A percentile compares a stretch with the other conserved stretches of the same genome.
phyloP scores from a whole-genome alignment of 192 early-diverging fungal genomes.

The Dissophora globulifera region DNA sequence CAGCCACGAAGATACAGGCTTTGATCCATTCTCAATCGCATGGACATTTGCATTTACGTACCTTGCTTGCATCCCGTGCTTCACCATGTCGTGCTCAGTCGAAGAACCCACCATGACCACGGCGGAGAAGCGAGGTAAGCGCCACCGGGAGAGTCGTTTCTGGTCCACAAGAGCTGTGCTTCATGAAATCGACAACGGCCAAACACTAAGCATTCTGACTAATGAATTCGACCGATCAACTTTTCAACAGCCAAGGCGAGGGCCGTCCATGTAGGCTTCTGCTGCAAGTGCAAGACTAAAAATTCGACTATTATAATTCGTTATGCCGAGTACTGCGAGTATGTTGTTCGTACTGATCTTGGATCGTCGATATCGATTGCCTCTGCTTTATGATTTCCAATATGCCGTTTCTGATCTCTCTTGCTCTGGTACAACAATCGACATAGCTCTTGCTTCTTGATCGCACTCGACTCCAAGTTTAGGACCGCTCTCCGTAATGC shows the following conservation, averaged over 20 bases:
- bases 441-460: constrained; percentile 76
- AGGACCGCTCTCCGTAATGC: constrained; percentile 69
- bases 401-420: no score
- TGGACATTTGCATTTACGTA: not conserved
- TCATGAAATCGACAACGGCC: no score
- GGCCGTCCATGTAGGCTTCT: constrained; percentile 53
- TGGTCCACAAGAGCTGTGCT: no score
- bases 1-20: no score
- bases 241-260: constrained; percentile 31
- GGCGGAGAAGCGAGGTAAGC: constrained; percentile 51
- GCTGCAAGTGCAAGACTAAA: constrained; percentile 83
- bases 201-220: not conserved
- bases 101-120: constrained; percentile 49
- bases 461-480: constrained; percentile 74
- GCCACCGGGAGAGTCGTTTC: no score
- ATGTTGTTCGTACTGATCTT: constrained; percentile 29
- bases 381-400: no score
- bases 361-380: no score
- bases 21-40: not conserved
- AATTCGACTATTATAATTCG: constrained; percentile 73
- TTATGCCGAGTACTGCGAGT: constrained; percentile 82
- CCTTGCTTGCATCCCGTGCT: not conserved
- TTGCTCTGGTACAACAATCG: no score
- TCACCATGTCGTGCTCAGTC: constrained; percentile 44
- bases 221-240: not conserved